Base-by-base conservation (phyloP, 2,329 filamentous ascomycete genomes). In the Ceratocystis colombiana region DNA sequence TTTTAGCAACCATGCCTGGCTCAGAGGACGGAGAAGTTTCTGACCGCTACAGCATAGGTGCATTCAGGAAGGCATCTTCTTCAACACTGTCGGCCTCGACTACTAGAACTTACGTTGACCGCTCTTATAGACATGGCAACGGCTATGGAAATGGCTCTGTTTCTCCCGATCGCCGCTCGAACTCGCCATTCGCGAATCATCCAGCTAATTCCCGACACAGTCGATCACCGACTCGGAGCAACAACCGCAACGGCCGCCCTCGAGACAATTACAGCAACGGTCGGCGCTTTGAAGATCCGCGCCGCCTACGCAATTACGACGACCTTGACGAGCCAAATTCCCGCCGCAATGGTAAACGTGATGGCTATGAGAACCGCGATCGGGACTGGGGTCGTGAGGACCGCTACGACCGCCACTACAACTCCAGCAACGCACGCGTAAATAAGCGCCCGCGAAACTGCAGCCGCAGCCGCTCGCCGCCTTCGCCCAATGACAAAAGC, bases 71-170 rank as follows among this genome's bases (percentile, higher is more conserved):
- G 90, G 89, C 90, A 94, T 89, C 88, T 89, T 89, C 88, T 89
- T 65, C 64, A 30, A 45, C 64, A 59, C 28, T 28, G 12, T 48
- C 53, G 17, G 53, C 86, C 84, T 86, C 82, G 80, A 82, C 82
- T 82, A 82, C 86, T 83, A 83, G 85, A 87, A 86, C 80, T 84
- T 86, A 83, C 84, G 87, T 96, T 96, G 89, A 96, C 90, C 88
- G 88, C 84, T 85, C 82, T 82, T 84, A 88, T 88, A 96, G 90
- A 92, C 37, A 63, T 63, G 46, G 44, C 5, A 63, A 48, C 25
- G 44, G 61, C 28, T 63, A 50, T n/a, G 41, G 25, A 30, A 20
- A 46, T 28, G 41, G 61, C 25, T 78, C 76, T 71, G 77, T 76
- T 73, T 84, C 84, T 69, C 83, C 83, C 71, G 55, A 59, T 33